A percentile compares a stretch with the other conserved stretches of the same genome.
Conservation (phyloP, 192 early-diverging fungal genomes). For the Backusella morwellensis region DNA sequence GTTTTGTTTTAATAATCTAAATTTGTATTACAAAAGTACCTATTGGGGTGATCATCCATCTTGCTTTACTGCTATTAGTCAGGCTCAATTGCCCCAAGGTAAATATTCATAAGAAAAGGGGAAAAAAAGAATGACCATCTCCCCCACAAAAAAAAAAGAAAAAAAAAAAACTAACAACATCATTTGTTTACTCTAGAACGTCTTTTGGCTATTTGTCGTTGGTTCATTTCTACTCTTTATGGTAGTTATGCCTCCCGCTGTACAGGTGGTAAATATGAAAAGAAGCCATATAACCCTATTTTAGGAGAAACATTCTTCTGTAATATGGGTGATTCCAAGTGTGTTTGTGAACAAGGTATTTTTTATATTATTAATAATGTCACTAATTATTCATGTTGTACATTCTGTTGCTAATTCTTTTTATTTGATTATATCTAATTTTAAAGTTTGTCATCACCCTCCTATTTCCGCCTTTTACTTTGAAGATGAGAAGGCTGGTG, state of each 20-base stretch:
- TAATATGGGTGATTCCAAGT: slow-evolving; percentile 51
- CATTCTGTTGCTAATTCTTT: slow-evolving; percentile 4
- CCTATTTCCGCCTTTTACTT: slow-evolving; percentile 69
- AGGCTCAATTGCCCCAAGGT: slow-evolving; percentile 44
- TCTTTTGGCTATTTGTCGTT: slow-evolving; percentile 65
- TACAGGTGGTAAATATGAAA: slow-evolving; percentile 65
- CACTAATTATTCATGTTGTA: background rate
- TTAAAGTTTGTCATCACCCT: slow-evolving; percentile 65
- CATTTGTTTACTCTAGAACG: slow-evolving; percentile 47
- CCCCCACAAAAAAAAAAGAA: background rate
- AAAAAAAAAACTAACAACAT: background rate
- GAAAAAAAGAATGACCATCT: background rate
- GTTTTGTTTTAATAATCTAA: background rate
- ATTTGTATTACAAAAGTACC: slow-evolving; percentile 13
- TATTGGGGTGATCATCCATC: slow-evolving; percentile 44
- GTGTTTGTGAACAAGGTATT: slow-evolving; percentile 60
- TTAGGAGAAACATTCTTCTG: slow-evolving; percentile 65
- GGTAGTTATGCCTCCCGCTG: slow-evolving; percentile 75
- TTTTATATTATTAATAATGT: background rate
- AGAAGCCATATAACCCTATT: slow-evolving; percentile 70
- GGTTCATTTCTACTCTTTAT: slow-evolving; percentile 82
- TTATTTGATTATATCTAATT: background rate
- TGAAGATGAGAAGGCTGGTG: slow-evolving; percentile 60
- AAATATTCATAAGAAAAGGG: background rate
- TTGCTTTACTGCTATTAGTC: slow-evolving; percentile 63